phyloP scores from a whole-genome alignment of 2,329 filamentous ascomycete species.

The Pseudocercospora musae region DNA sequence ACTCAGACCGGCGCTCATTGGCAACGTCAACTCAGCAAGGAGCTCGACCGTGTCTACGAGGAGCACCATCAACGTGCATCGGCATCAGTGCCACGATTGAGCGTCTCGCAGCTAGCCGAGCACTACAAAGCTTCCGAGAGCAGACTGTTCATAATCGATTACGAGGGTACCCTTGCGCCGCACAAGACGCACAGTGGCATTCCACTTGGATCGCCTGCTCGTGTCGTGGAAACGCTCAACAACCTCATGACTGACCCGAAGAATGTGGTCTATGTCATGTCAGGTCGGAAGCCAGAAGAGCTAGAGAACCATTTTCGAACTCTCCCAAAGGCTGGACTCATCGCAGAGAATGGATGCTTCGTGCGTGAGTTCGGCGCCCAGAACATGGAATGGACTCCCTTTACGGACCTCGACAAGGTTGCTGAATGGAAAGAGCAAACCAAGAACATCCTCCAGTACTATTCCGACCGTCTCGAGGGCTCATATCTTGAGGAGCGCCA shows the following conservation, averaged over 20 bases:
- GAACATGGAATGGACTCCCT: constrained; percentile 68
- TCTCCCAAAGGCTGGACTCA: constrained; percentile 79
- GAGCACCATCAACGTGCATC: constrained; percentile 83
- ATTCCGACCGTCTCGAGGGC: constrained; percentile 82
- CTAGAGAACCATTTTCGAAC: constrained; percentile 81
- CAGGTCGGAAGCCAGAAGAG: constrained; percentile 79
- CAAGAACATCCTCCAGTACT: constrained; percentile 79
- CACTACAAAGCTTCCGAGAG: constrained; percentile 65
- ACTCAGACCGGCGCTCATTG: constrained; percentile 82
- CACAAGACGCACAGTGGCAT: constrained; percentile 83
- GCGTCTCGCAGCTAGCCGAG: constrained; percentile 60
- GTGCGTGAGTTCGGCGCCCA: constrained; percentile 62
- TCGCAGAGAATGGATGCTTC: constrained; percentile 94
- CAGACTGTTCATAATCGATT: constrained; percentile 85
- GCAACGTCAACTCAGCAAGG: constrained; percentile 71
- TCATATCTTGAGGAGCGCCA: constrained; percentile 87
- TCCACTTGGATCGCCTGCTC: constrained; percentile 80
- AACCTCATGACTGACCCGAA: constrained; percentile 75
- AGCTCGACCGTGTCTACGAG: constrained; percentile 72
- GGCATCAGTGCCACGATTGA: constrained; percentile 80
- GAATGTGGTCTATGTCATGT: constrained; percentile 94
- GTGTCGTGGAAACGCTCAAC: constrained; percentile 76
- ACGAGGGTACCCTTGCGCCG: constrained; percentile 86
- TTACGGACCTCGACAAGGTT: constrained; percentile 69
- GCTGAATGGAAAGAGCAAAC: constrained; percentile 80